A percentile compares a stretch with the other conserved stretches of the same genome.
phyloP scores from a whole-genome alignment of 2,329 filamentous ascomycete genomes.

The Calonectria montana region DNA sequence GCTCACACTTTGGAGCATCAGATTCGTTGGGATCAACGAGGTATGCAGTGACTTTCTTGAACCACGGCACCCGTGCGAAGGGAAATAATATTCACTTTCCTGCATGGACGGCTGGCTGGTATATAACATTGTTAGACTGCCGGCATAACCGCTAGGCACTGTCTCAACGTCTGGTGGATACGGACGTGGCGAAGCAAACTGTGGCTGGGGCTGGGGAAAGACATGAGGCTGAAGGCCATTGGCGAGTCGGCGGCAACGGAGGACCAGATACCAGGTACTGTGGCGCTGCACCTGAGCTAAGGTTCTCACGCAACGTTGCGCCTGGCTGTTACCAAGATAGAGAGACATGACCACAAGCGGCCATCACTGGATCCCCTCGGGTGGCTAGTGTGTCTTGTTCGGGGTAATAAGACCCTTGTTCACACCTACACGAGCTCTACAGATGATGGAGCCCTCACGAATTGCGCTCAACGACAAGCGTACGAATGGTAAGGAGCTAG shows the following conservation, averaged over 20 bases:
- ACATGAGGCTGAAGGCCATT: constrained; percentile 29
- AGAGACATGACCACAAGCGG: background rate
- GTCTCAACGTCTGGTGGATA: background rate
- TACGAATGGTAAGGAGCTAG: background rate
- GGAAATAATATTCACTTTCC: background rate
- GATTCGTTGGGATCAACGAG: background rate
- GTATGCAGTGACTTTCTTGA: background rate
- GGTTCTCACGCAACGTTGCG: constrained; percentile 39
- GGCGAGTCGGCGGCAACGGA: constrained; percentile 11
- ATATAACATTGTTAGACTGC: constrained; percentile 15
- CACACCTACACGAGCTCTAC: constrained; percentile 2
- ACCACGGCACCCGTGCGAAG: background rate
- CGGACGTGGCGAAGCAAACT: constrained; percentile 10
- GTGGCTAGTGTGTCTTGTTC: constrained; percentile 9
- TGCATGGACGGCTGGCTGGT: background rate
- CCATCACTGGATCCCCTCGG: constrained; percentile 1
- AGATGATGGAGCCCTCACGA: constrained; percentile 9
- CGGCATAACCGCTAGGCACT: constrained; percentile 5
- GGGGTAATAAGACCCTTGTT: background rate
- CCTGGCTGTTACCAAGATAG: constrained; percentile 19
- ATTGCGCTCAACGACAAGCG: background rate
- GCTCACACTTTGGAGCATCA: background rate
- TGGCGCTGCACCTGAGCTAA: constrained; percentile 8
- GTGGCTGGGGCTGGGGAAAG: constrained; percentile 17
- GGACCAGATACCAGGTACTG: background rate